Base-by-base conservation (phyloP, 257 asterid species). In the Solanum gandarillasii region DNA sequence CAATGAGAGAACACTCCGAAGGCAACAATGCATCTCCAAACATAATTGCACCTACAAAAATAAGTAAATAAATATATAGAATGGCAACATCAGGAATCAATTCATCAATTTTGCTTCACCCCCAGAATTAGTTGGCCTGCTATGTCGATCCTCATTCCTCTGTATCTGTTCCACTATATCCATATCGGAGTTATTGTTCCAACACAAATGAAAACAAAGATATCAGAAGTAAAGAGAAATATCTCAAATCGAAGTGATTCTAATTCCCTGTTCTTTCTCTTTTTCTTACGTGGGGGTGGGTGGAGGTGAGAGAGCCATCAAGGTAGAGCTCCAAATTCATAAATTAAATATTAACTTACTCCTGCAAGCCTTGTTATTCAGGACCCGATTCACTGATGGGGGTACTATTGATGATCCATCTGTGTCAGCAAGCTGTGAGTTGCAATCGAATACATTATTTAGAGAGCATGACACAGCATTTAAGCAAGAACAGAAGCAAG, bases 351-450 rank as follows among this genome's bases (percentile, higher is more conserved):
- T 58, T 76, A 58, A 67, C 84, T 14, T 94, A 96, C 98, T 98
- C 89, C 99, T 94, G 97, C 99, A 97, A 85, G 99, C 95, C 92
- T 97, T 97, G 93, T 90, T 95, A 87, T 95, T 95, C n/a, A 97
- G 98, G 84, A 97, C 89, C 39, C 96, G 94, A 83, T 89, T 92
- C 87, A 97, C 98, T 10, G 99, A 91, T 71, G 98, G 98, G 78
- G 99, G 99, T 87, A 94, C 88, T 83, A 94, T 92, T 75, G 99
- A 95, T 60, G 99, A 95, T 86, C 99, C 99, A 89, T 97, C 99
- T 46, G 98, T 97, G 87, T 94, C 98, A 23, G 94, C 94, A 89
- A 97, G 98, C 98, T 95, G 89, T 67, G 75, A 84, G 73, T 88
- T 81, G 87, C 88, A 84, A 86, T 85, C 89, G 71, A 86, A 90